Conservation (phyloP, 2,329 filamentous ascomycete species). For the Onygenales sp. region DNA sequence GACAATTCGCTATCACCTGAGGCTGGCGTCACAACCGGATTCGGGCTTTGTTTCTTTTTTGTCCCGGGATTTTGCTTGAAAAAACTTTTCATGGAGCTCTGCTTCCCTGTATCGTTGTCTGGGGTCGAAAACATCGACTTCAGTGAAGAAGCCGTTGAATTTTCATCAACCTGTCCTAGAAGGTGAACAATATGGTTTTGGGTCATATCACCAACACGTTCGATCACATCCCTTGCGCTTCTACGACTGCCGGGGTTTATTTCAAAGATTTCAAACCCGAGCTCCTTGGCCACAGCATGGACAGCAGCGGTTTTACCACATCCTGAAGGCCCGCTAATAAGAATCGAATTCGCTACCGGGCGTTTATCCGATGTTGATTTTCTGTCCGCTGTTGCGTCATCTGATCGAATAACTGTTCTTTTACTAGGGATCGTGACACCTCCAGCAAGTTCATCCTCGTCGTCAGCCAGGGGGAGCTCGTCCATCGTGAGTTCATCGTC, state of each 20-base stretch:
- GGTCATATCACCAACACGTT: slow-evolving; percentile 94
- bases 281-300: slow-evolving; percentile 82
- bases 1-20: slow-evolving; percentile 12
- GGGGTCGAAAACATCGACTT: slow-evolving; percentile 4
- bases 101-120: slow-evolving; percentile 54
- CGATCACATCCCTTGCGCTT: slow-evolving; percentile 80
- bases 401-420: slow-evolving; percentile 33
- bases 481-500: slow-evolving; percentile 63
- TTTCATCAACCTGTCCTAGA: slow-evolving; percentile 20
- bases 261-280: slow-evolving; percentile 91
- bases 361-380: slow-evolving; percentile 34
- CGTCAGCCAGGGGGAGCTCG: slow-evolving; percentile 54
- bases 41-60: slow-evolving; percentile 23
- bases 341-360: slow-evolving; percentile 60
- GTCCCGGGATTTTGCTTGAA: slow-evolving; percentile 46
- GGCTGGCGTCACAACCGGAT: slow-evolving; percentile 1
- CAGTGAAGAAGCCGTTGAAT: slow-evolving; percentile 29
- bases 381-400: slow-evolving; percentile 24
- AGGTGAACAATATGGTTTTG: slow-evolving; percentile 80
- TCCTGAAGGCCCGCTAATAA: slow-evolving; percentile 81
- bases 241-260: slow-evolving; percentile 77
- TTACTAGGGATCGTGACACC: slow-evolving; percentile 26
- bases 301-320: slow-evolving; percentile 91
- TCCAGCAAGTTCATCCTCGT: slow-evolving; percentile 34
- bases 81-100: slow-evolving; percentile 72